A percentile compares a stretch with the other conserved stretches of the same genome.
Evolutionary conservation across 345 rosid genomes (phyloP).

Genomic region (Cardamine resedifolia): DNA sequence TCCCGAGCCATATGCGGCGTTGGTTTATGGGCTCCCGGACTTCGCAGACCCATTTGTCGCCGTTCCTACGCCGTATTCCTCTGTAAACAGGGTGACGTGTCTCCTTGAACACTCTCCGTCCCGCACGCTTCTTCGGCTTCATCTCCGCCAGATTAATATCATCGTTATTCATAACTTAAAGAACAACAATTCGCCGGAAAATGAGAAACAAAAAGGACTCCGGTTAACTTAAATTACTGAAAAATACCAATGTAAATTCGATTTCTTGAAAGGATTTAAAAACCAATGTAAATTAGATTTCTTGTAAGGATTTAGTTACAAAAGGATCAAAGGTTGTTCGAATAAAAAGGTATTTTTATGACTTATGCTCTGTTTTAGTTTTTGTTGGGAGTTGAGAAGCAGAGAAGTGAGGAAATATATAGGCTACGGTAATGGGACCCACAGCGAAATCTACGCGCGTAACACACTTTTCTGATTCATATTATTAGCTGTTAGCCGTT

Average conservation of each 20-base stretch:
- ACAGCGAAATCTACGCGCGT: conserved; percentile 28
- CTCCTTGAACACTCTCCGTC: conserved; percentile 61
- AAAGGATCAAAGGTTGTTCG: conserved; percentile 5
- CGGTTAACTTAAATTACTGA: background rate
- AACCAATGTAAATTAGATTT: background rate
- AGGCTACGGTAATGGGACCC: conserved; percentile 32
- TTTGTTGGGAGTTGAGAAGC: conserved; percentile 30
- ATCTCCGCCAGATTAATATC: conserved; percentile 46
- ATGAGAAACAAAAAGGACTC: background rate
- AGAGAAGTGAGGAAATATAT: conserved; percentile 21
- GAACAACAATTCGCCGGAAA: background rate
- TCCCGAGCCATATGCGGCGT: conserved; percentile 74
- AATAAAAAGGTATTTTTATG: background rate
- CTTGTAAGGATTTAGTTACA: background rate
- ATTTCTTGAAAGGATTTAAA: background rate
- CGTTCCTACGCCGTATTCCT: conserved; percentile 60
- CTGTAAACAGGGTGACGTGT: conserved; percentile 76
- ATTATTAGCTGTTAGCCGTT: conserved; percentile 19
- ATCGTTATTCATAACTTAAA: conserved; percentile 34
- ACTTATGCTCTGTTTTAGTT: conserved; percentile 16
- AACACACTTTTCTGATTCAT: conserved; percentile 1
- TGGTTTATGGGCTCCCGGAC: conserved; percentile 57
- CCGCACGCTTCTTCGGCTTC: conserved; percentile 68
- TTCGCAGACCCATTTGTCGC: conserved; percentile 74
- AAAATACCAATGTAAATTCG: background rate